phyloP scores from a whole-genome alignment of 2,329 filamentous ascomycete genomes.

The Scytalidium sp. region DNA sequence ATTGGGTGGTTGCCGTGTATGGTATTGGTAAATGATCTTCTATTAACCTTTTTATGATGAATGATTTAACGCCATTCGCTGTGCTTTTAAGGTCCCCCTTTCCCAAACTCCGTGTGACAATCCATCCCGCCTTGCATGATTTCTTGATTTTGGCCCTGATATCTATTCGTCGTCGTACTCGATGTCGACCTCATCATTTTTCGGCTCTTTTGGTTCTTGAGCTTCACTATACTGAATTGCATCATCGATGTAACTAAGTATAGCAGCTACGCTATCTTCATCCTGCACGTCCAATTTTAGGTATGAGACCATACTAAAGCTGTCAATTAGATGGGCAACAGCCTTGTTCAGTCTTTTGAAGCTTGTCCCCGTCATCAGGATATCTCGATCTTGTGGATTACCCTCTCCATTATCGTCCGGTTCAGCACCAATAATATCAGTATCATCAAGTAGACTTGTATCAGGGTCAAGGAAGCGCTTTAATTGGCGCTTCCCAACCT shows the following conservation, averaged over 20 bases:
- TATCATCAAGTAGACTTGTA: conserved; percentile 75
- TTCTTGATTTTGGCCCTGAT: conserved; percentile 1
- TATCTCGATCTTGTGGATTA: conserved; percentile 57
- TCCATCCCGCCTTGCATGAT: background rate
- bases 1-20: background rate
- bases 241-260: conserved; percentile 91
- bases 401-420: conserved; percentile 45
- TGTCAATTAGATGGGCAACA: conserved; percentile 88
- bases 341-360: conserved; percentile 84
- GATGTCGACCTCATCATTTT: conserved; percentile 57
- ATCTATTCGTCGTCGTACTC: conserved; percentile 37
- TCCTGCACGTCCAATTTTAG: conserved; percentile 84
- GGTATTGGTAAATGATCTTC: background rate
- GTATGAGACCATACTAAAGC: conserved; percentile 97
- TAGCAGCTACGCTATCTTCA: conserved; percentile 82
- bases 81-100: conserved; percentile 4
- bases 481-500: conserved; percentile 81
- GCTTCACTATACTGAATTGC: conserved; percentile 91
- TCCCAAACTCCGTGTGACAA: conserved; percentile 4
- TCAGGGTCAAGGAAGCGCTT: conserved; percentile 91
- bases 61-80: conserved; percentile 16
- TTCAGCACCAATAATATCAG: conserved; percentile 48
- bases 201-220: conserved; percentile 82
- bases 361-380: conserved; percentile 76
- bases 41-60: conserved; percentile 8